phyloP scores from a whole-genome alignment of 2,329 filamentous ascomycete genomes.

The Didymella keratinophila region DNA sequence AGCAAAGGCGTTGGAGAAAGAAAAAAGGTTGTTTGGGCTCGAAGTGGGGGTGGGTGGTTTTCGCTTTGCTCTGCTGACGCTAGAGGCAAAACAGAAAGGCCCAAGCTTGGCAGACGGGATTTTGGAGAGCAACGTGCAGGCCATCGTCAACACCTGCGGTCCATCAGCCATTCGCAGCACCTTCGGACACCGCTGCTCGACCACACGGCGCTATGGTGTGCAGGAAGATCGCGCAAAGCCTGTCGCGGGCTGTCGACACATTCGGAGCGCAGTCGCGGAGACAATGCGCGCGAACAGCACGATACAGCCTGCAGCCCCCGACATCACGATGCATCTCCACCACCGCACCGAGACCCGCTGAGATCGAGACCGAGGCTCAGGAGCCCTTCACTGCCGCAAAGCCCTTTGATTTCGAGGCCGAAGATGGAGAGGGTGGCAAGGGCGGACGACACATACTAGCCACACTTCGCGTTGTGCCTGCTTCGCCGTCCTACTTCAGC shows the following conservation, averaged over 20 bases:
- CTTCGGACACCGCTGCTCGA: slow-evolving; percentile 16
- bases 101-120: slow-evolving; percentile 16
- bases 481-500: slow-evolving; percentile 94
- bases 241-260: slow-evolving; percentile 39
- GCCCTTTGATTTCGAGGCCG: slow-evolving; percentile 52
- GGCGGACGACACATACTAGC: slow-evolving; percentile 34
- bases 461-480: slow-evolving; percentile 75
- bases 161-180: slow-evolving; percentile 9
- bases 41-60: slow-evolving; percentile 35
- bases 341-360: slow-evolving; percentile 31
- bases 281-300: slow-evolving; percentile 35
- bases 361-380: slow-evolving; percentile 31
- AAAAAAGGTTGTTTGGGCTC: slow-evolving; percentile 39
- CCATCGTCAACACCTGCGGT: slow-evolving; percentile 19
- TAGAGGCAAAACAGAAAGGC: slow-evolving; percentile 5
- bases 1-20: slow-evolving; percentile 30
- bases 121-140: slow-evolving; percentile 18
- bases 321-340: slow-evolving; percentile 46
- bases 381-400: slow-evolving; percentile 54
- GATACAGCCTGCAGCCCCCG: slow-evolving; percentile 28
- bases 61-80: slow-evolving; percentile 31
- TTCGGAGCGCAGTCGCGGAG: slow-evolving; percentile 31
- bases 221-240: slow-evolving; percentile 41
- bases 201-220: slow-evolving; percentile 38
- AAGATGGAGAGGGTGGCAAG: slow-evolving; percentile 17